A percentile compares a stretch with the other conserved stretches of the same genome.
Conservation (phyloP, 2,329 filamentous ascomycete species). For the Nemania sp. region DNA sequence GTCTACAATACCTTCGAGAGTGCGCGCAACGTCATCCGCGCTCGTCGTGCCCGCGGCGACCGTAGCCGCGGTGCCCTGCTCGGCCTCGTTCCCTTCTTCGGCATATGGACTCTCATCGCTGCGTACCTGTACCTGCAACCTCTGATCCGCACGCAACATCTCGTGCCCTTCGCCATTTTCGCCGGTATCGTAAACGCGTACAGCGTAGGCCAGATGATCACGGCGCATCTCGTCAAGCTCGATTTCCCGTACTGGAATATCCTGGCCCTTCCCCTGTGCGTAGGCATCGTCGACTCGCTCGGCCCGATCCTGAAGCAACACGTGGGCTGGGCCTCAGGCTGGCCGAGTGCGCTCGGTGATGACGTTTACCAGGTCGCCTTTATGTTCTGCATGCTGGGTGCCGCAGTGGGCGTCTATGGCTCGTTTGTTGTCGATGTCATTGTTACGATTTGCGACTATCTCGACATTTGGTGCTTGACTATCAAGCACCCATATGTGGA, state of each 20-base stretch:
- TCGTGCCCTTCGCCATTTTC: constrained; percentile 89
- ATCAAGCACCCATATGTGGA: constrained; percentile 81
- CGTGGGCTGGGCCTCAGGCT: constrained; percentile 66
- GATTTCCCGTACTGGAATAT: constrained; percentile 91
- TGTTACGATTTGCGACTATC: constrained; percentile 94
- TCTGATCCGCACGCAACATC: constrained; percentile 75
- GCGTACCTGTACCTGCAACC: constrained; percentile 85
- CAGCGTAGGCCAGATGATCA: constrained; percentile 93
- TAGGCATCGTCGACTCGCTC: constrained; percentile 77
- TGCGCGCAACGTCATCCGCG: constrained; percentile 80
- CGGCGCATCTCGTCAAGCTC: constrained; percentile 85
- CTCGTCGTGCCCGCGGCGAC: constrained; percentile 74
- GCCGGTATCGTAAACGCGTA: constrained; percentile 91
- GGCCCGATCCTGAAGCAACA: constrained; percentile 67
- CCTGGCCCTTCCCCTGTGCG: constrained; percentile 74
- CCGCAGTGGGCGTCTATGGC: constrained; percentile 88
- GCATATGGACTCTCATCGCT: constrained; percentile 75
- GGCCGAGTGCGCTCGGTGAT: constrained; percentile 75
- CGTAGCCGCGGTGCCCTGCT: constrained; percentile 73
- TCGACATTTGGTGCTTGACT: constrained; percentile 97
- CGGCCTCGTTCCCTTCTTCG: constrained; percentile 80
- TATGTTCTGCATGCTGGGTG: constrained; percentile 83
- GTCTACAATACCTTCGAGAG: constrained; percentile 82
- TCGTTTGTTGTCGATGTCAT: constrained; percentile 98
- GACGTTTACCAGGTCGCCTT: constrained; percentile 89